Conservation (phyloP, 805 yeast genomes). For the Yueomyces sinensis region DNA sequence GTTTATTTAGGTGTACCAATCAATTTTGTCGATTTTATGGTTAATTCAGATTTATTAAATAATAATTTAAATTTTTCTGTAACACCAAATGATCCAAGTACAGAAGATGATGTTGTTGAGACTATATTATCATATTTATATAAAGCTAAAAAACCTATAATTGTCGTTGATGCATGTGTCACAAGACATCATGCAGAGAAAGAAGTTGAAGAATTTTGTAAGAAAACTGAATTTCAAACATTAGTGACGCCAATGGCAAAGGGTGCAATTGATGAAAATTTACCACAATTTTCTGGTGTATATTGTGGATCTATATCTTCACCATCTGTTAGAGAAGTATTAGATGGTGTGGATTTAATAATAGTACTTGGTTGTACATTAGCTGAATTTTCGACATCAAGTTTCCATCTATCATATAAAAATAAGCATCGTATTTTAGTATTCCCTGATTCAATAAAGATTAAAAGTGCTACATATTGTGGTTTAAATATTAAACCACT, state of each 20-base stretch:
- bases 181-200: constrained; percentile 46
- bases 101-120: constrained; percentile 43
- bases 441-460: constrained; percentile 53
- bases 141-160: constrained; percentile 46
- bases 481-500: constrained; percentile 41
- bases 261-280: constrained; percentile 52
- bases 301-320: constrained; percentile 61
- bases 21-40: constrained; percentile 47
- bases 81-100: constrained; percentile 35
- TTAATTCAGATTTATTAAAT: constrained; percentile 36
- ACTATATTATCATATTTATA: constrained; percentile 34
- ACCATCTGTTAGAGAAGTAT: constrained; percentile 55
- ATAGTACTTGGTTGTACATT: constrained; percentile 62
- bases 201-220: constrained; percentile 43
- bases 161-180: constrained; percentile 74
- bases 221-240: constrained; percentile 55
- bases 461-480: constrained; percentile 47
- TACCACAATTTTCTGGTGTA: constrained; percentile 60
- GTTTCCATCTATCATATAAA: constrained; percentile 54
- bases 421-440: constrained; percentile 54
- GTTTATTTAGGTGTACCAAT: constrained; percentile 70
- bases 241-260: constrained; percentile 83
- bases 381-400: constrained; percentile 77
- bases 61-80: constrained; percentile 43
- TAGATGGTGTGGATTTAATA: constrained; percentile 56